Conservation (phyloP, 1,284 basidiomycete genomes). For the Irpex sp. region DNA sequence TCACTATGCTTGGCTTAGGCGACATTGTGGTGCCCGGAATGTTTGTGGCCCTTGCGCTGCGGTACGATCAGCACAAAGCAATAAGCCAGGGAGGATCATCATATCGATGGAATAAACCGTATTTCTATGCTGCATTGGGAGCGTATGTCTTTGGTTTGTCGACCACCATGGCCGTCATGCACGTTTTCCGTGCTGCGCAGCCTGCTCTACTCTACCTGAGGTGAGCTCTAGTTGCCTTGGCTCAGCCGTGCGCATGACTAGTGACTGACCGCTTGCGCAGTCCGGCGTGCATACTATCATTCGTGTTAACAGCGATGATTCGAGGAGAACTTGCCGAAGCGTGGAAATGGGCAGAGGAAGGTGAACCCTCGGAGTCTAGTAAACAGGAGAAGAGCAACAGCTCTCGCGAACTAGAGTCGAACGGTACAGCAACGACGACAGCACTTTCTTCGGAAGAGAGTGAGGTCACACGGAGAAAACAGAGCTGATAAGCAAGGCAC, state of each 20-base stretch:
- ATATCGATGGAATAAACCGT: constrained; percentile 60
- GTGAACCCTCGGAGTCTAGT: constrained; percentile 8
- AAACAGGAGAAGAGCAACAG: not conserved
- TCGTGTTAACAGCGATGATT: constrained; percentile 46
- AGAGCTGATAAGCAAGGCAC: not conserved
- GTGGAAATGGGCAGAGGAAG: constrained; percentile 60
- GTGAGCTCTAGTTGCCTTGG: constrained; percentile 38
- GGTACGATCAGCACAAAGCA: constrained; percentile 73
- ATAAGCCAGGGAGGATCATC: constrained; percentile 14
- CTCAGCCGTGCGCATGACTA: not conserved
- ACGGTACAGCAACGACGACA: not conserved
- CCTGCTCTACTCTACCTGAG: constrained; percentile 92
- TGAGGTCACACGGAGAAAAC: not conserved
- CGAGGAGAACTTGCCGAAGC: constrained; percentile 59
- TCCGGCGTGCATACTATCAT: constrained; percentile 66
- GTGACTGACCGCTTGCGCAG: constrained; percentile 29
- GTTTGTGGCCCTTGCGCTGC: constrained; percentile 84
- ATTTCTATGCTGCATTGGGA: constrained; percentile 70
- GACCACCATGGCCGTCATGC: constrained; percentile 88
- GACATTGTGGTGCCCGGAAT: constrained; percentile 91
- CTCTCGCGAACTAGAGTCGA: not conserved
- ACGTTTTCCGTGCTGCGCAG: constrained; percentile 76
- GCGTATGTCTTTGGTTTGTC: constrained; percentile 81
- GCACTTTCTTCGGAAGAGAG: not conserved
- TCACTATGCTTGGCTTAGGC: constrained; percentile 91